A percentile compares a stretch with the other conserved stretches of the same genome.
phyloP scores from a whole-genome alignment of 2,329 filamentous ascomycete species.

The Paracorniculantispora psalliotae region DNA sequence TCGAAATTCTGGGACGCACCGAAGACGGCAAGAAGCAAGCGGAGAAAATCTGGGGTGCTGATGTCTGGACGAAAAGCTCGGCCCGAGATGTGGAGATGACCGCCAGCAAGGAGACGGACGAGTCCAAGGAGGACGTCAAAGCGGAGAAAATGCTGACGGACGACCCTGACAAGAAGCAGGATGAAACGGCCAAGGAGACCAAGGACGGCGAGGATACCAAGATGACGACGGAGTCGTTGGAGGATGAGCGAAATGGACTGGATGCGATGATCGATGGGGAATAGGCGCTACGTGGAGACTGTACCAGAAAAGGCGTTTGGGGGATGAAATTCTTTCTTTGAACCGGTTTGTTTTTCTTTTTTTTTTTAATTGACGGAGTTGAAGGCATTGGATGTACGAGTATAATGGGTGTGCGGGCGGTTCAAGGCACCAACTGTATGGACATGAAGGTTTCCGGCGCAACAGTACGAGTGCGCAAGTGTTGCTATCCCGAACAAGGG shows the following conservation, averaged over 20 bases:
- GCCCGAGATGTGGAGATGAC: neutral
- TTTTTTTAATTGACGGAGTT: neutral
- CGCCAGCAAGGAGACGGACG: neutral
- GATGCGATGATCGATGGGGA: constrained; percentile 42
- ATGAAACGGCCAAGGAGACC: constrained; percentile 41
- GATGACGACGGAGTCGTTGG: constrained; percentile 39
- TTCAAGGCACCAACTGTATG: neutral
- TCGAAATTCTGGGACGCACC: constrained; percentile 48
- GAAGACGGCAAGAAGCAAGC: constrained; percentile 46
- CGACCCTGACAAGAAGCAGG: neutral
- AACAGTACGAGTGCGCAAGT: neutral
- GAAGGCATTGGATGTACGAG: neutral
- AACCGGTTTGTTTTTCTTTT: neutral
- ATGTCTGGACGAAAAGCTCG: constrained; percentile 39
- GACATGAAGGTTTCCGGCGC: neutral
- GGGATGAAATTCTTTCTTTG: neutral
- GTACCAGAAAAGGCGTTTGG: constrained; percentile 11
- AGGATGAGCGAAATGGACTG: constrained; percentile 43
- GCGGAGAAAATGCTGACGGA: constrained; percentile 24
- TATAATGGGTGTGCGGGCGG: constrained; percentile 4
- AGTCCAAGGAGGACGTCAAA: constrained; percentile 37
- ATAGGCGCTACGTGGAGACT: constrained; percentile 19
- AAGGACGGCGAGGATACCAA: constrained; percentile 24
- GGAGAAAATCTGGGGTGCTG: constrained; percentile 46
- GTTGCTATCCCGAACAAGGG: neutral